Percentiles rank a stretch among this genome's conserved stretches.
These are phyloP conservation scores for Euphrasia confusa DNA, from an alignment of 257 asterid species.

Conservation along the genomic window DNA sequence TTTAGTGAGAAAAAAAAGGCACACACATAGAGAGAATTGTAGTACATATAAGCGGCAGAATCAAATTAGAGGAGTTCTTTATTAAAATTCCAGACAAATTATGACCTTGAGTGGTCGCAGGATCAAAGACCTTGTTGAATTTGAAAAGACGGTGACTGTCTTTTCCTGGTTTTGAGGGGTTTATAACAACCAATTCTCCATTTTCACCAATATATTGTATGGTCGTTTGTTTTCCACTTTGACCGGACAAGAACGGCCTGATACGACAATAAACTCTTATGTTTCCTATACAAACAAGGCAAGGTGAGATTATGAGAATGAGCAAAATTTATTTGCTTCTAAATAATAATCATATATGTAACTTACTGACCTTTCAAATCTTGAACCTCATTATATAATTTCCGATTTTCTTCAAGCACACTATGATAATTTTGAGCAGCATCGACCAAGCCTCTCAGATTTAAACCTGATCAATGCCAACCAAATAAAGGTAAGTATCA, in stretches of 20 bases:
- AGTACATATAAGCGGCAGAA: no score
- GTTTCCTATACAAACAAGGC: not conserved
- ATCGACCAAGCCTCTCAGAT: constrained; percentile 7
- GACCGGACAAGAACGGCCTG: constrained; percentile 6
- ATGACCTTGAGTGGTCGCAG: constrained; percentile 79
- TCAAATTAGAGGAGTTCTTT: no score
- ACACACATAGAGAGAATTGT: not conserved
- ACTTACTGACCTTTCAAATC: constrained; percentile 12
- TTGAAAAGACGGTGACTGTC: constrained; percentile 82
- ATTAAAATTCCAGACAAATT: constrained; percentile 2
- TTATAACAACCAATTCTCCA: constrained; percentile 77
- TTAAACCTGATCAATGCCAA: constrained; percentile 5
- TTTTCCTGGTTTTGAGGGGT: constrained; percentile 88
- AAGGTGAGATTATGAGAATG: not conserved
- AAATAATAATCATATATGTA: not conserved
- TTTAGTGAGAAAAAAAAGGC: not conserved
- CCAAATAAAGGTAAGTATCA: not conserved
- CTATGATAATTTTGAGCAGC: constrained; percentile 11
- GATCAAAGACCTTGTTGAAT: constrained; percentile 85
- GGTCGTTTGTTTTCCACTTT: constrained; percentile 9
- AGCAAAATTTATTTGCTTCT: not conserved
- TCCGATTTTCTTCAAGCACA: constrained; percentile 9
- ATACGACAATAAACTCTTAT: constrained; percentile 12
- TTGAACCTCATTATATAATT: constrained; percentile 10
- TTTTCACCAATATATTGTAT: constrained; percentile 49